Base-by-base conservation (phyloP, 495 filamentous ascomycete genomes). In the Penicillium cataractarum region DNA sequence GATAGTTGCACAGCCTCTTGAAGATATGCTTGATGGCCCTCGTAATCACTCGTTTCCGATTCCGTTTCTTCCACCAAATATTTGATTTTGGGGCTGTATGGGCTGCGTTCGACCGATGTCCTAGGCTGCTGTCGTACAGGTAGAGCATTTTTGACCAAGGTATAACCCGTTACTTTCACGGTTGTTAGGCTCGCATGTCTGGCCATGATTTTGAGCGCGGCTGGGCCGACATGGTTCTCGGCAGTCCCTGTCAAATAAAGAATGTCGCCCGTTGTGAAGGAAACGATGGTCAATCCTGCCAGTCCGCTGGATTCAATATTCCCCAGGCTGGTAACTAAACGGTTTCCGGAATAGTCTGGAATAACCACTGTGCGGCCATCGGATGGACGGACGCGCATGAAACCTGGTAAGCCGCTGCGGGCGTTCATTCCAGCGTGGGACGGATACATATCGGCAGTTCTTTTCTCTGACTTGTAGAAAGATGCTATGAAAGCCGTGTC, bases 351-450 rank as follows among this genome's bases (percentile, higher is more conserved):
- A 32, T 67, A 67, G 39, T 67, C 65, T 17, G 65, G 65, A n/a
- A 67, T 60, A 10, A 67, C 55, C 6, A 67, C 46, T 3, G 65
- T 67, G 22, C 58, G 57, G 21, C 61, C 61, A 55, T 67, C 62
- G 15, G 58, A 65, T n/a, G 61, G 61, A 13, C 62, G 46, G 31
- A 67, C 65, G 5, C 65, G 57, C 4, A 67, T 27, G 39, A 67
- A 67, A 4, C 65, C 65, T 2, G 65, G 65, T 17, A 67, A 39
- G 5, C 65, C 65, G 26, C 61, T 40, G 15, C 65, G 61, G 7
- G 62, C 58, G 37, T 67, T 67, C 65, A 67, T 67, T 4, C 65
- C 65, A 7, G 65, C 65, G 51, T 67, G 65, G 0, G 65, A 58
- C 2, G 62, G 48, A 52, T 60, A 64, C 9, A 35, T 17, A 0